phyloP scores from a whole-genome alignment of 768 basidiomycete genomes.

The Tephrocybe rancida region DNA sequence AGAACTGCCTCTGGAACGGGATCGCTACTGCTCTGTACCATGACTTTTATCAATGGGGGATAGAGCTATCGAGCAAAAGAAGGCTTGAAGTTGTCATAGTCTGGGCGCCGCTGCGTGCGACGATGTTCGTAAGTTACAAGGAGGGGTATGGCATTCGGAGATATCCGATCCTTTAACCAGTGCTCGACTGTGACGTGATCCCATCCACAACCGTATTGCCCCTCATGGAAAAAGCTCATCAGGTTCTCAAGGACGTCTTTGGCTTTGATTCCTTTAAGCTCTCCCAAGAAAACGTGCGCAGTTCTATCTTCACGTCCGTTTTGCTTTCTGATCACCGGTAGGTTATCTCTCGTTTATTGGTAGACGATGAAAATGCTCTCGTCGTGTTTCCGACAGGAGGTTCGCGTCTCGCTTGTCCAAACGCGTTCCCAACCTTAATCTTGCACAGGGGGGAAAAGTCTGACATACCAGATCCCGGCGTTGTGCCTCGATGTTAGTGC shows the following conservation, averaged over 20 bases:
- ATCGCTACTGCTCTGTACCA: conserved; percentile 2
- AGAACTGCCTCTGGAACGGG: neutral
- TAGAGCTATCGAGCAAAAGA: neutral
- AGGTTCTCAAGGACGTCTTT: conserved; percentile 13
- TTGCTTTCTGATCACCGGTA: neutral
- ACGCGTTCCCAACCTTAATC: conserved; percentile 8
- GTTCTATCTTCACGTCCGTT: neutral
- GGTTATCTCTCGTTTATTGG: conserved; percentile 15
- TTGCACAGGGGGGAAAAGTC: conserved; percentile 30
- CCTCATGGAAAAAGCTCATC: conserved; percentile 15
- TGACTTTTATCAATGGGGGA: neutral
- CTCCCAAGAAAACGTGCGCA: conserved; percentile 12
- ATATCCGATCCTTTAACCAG: conserved; percentile 11
- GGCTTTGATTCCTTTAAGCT: conserved; percentile 10
- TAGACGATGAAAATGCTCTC: conserved; percentile 13
- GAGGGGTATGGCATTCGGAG: conserved; percentile 8
- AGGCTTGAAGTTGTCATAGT: conserved; percentile 13
- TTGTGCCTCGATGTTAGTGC: conserved; percentile 16
- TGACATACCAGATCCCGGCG: conserved; percentile 18
- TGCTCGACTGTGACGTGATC: neutral
- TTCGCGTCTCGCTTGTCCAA: neutral
- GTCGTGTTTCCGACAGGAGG: conserved; percentile 20
- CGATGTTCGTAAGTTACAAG: conserved; percentile 1
- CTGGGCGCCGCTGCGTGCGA: neutral
- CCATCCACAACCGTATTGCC: neutral